Evolutionary conservation across 2,329 filamentous ascomycete genomes (phyloP), one percentile per base, ranked within the genome.

Genomic region (Penicillium sp.): DNA sequence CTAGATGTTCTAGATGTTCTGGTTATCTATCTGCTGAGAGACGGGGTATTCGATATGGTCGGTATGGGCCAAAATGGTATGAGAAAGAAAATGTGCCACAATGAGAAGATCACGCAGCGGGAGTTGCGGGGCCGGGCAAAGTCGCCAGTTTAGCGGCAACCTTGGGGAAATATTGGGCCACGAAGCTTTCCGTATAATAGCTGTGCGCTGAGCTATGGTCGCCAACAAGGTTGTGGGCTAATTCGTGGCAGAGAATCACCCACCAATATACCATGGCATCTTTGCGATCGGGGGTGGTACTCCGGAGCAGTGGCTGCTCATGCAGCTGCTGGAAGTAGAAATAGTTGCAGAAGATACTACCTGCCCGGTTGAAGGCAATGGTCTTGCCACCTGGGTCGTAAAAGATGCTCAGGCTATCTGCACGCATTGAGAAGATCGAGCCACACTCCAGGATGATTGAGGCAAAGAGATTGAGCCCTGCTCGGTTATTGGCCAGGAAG

Each of bases 261-360:
- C 88, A 96, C 93, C 93, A 97, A 79, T 92, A 95, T 1, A 87
- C 83, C 52, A 85, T 77, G 2, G 89, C 89, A 55, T 94, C 88
- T 4, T 83, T 79, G 67, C 78, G 84, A 15, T 76, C 82, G 44
- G 66, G 69, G 45, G 52, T 74, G 45, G 59, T 60, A 54, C 61
- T 68, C 21, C 66, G 59, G 18, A 70, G 66, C 44, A 84, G 70
- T 57, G 77, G 71, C 13, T 74, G 65, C 42, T 83, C 78, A 66
- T 97, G 93, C 29, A 96, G 74, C 65, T 93, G 85, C 54, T 87
- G 74, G 70, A 92, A 97, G 77, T 90, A 96, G 16, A 89, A 81
- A 58, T 95, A 81, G 67, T 99, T 99, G 79, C 91, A 96, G 76
- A 97, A 99, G 28, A 99, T 83, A 64, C 87, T 90, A 34, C 93